Conservation (phyloP, 768 basidiomycete genomes). For the Lactarius pseudohatsudake region DNA sequence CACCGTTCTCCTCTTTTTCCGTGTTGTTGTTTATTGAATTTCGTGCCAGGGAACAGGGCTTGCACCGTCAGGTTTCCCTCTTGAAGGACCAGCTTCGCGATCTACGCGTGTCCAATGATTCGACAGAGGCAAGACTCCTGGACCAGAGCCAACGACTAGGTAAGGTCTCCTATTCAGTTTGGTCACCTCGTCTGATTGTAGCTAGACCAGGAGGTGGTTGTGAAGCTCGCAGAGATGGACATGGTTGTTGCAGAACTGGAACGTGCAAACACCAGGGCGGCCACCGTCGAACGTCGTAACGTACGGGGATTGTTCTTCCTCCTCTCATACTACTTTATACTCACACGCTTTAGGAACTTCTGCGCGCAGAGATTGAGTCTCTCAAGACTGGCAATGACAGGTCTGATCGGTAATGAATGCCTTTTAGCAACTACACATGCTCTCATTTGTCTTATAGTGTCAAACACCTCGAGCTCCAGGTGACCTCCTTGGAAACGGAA, state of each 20-base stretch:
- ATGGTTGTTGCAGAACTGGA: slow-evolving; percentile 94
- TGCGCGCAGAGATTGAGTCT: slow-evolving; percentile 92
- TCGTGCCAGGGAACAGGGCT: slow-evolving; percentile 76
- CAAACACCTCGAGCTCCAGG: slow-evolving; percentile 66
- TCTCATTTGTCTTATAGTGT: slow-evolving; percentile 46
- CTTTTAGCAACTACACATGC: slow-evolving; percentile 5
- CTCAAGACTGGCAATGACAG: slow-evolving; percentile 77
- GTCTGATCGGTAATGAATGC: slow-evolving; percentile 57
- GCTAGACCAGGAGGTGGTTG: slow-evolving; percentile 86
- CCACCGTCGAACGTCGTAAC: slow-evolving; percentile 90
- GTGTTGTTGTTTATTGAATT: not conserved
- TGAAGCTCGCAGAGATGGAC: slow-evolving; percentile 90
- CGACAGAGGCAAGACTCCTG: slow-evolving; percentile 87
- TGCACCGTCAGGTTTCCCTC: slow-evolving; percentile 88
- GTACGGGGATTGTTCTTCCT: slow-evolving; percentile 41
- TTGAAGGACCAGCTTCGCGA: slow-evolving; percentile 88
- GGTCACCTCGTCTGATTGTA: not conserved
- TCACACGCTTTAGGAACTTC: slow-evolving; percentile 63
- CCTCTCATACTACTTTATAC: slow-evolving; percentile 3
- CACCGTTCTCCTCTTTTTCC: not conserved
- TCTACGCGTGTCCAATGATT: slow-evolving; percentile 87
- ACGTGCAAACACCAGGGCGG: slow-evolving; percentile 91
- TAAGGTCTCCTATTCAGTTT: slow-evolving; percentile 33
- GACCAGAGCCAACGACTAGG: slow-evolving; percentile 92
- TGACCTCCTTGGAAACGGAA: slow-evolving; percentile 76